Evolutionary conservation across 2,329 filamentous ascomycete species (phyloP), one percentile per base, ranked within the genome.

Genomic region (Phaeomoniella chlamydospora): DNA sequence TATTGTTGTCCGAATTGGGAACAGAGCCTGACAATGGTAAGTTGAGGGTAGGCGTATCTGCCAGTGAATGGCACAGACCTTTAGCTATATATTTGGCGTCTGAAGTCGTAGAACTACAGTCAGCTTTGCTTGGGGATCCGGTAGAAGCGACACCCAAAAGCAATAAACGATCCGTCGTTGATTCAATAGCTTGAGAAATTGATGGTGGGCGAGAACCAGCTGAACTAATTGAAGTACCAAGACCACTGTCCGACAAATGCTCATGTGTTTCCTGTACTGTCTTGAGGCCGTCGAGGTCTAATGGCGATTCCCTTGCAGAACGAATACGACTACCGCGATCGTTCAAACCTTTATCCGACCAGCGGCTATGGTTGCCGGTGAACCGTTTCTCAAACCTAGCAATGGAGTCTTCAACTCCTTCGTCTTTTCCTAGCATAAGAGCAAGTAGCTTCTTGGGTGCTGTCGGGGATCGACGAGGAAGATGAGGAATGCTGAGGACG

Each of bases 151-250:
- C 22, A n/a, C 22, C 22, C 22, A 26, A 9, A 9, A 26, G n/a
- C 22, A 26, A 6, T n/a, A 26, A 26, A 26, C 22, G 22, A 26
- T 26, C n/a, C n/a, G 22, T n/a, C 22, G 22, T 26, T 26, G 22
- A 26, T n/a, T 26, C 22, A n/a, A 26, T 26, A 9, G 6, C 22
- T 26, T 26, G 22, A 26, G 22, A 9, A 26, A 15, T 15, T 4
- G n/a, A 9, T 26, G 14, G 16, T 18, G 4, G 34, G 39, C 42
- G 14, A 17, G 11, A 17, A n/a, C 18, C 64, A 37, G 60, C 57
- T 19, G 63, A 68, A 33, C 74, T 80, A 49, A 94, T 68, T 30
- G 86, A 94, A 31, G 84, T 81, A 36, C 87, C 87, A 43, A 94
- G 67, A 37, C 85, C 87, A 55, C 86, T 93, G 62, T 94, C 87